Percentiles rank a stretch among this genome's conserved stretches.
Evolutionary conservation across 2,329 filamentous ascomycete species (phyloP).

Genomic region (Venturiaceae sp.): DNA sequence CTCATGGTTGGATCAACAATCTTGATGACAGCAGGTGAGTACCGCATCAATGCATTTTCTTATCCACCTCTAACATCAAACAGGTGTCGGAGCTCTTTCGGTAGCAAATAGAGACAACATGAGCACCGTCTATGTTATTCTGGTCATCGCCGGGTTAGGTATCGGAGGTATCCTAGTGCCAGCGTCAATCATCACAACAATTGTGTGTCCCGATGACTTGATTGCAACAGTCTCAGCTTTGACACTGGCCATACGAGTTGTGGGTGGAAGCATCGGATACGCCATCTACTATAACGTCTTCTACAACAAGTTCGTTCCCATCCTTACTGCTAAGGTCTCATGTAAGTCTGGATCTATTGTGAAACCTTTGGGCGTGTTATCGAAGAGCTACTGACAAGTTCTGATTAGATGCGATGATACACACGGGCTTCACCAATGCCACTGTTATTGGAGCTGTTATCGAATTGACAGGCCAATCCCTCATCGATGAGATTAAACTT

Average conservation of each 20-base stretch:
- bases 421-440: neutral
- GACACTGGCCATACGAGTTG: conserved; percentile 19
- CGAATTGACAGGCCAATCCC: conserved; percentile 1
- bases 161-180: conserved; percentile 18
- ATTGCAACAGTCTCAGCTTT: conserved; percentile 19
- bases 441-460: neutral
- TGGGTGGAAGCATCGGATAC: conserved; percentile 19
- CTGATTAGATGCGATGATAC: neutral
- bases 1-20: conserved; percentile 6
- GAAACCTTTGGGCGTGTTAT: neutral
- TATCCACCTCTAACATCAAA: neutral
- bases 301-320: conserved; percentile 14
- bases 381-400: neutral
- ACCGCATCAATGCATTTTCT: neutral
- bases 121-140: neutral
- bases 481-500: conserved; percentile 1
- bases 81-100: conserved; percentile 5
- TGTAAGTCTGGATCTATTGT: neutral
- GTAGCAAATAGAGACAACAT: conserved; percentile 7
- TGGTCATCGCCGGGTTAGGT: conserved; percentile 9
- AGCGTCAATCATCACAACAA: conserved; percentile 20
- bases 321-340: neutral
- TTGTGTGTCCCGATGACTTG: conserved; percentile 18
- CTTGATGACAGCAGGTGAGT: conserved; percentile 6
- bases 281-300: conserved; percentile 21